Conservation (phyloP, 1,139 yeast species). For the Hyphopichia burtonii region DNA sequence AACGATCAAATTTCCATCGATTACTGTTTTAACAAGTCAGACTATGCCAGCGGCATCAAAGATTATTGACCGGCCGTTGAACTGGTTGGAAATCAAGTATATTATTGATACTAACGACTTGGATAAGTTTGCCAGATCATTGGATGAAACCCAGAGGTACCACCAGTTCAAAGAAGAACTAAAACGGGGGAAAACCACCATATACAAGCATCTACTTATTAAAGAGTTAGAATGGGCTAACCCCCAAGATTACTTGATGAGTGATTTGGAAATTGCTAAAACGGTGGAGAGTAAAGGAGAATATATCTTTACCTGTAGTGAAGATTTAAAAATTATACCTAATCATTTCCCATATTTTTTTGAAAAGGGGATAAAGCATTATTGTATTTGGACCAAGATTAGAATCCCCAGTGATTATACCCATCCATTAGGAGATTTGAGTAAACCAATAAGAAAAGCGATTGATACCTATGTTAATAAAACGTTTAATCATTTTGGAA, state of each 20-base stretch:
- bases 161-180: constrained; percentile 33
- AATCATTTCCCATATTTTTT: constrained; percentile 48
- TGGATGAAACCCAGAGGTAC: constrained; percentile 31
- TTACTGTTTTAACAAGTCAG: constrained; percentile 7
- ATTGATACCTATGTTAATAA: constrained; percentile 40
- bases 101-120: constrained; percentile 33
- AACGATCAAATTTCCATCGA: neutral
- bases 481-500: constrained; percentile 45
- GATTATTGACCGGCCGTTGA: constrained; percentile 27
- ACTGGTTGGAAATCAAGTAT: constrained; percentile 36
- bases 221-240: constrained; percentile 39
- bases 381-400: constrained; percentile 46
- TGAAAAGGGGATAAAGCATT: constrained; percentile 33
- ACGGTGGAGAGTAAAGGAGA: constrained; percentile 1
- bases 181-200: constrained; percentile 20
- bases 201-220: constrained; percentile 37
- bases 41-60: constrained; percentile 44
- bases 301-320: constrained; percentile 15
- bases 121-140: constrained; percentile 42
- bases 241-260: constrained; percentile 11
- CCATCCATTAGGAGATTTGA: constrained; percentile 45
- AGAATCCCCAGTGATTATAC: constrained; percentile 30
- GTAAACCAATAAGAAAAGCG: constrained; percentile 29
- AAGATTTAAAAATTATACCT: constrained; percentile 31
- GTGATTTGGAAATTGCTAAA: constrained; percentile 13